Base-by-base conservation (phyloP, 176 grass and related monocot genomes). In the Hyparrhenia diplandra region DNA sequence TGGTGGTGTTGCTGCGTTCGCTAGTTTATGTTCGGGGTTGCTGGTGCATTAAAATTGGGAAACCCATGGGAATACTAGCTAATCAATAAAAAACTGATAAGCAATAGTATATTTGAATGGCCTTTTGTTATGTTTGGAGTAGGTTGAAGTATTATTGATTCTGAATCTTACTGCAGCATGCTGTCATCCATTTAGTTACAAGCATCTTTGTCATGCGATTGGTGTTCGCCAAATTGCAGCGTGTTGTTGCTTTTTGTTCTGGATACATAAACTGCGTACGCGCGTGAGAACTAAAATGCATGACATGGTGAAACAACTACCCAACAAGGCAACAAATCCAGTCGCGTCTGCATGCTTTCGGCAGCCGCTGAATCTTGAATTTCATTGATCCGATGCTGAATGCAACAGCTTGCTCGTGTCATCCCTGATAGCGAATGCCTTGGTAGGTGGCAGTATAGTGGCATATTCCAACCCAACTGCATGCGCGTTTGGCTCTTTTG, bases 31-130 rank as follows among this genome's bases (percentile, higher is more conserved):
- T 74, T 89, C 24, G 70, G 29, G 25, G 76, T 49, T n/a, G n/a
- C n/a, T 69, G 69, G 81, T 61, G 62, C 43, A 63, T 80, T 77
- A 54, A 65, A 65, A 89, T 75, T 69, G 64, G 49, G 42, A 73
- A 73, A 74, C 49, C 73, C 45, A 58, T 73, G 78, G 83, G 83
- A 63, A 73, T 84, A 74, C 46, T 73, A 63, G 81, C 86, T 57
- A 43, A 65, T 64, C 10, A 41, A 85, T 81, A 89, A 77, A 30
- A 45, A 67, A 14, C 41, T 57, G 54, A n/a, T 80, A 34, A 0
- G 5, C 72, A 72, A 65, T 72, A 55, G 16, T 36, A 79, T 46
- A 79, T 16, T 24, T 67, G 77, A n/a, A 60, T 78, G 65, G 66
- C 10, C 78, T 78, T 85, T 77, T 29, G 16, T 23, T 76, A 18